Evolutionary conservation across 192 early-diverging fungal genomes (phyloP).

Genomic region (Chytriomyces sp.): DNA sequence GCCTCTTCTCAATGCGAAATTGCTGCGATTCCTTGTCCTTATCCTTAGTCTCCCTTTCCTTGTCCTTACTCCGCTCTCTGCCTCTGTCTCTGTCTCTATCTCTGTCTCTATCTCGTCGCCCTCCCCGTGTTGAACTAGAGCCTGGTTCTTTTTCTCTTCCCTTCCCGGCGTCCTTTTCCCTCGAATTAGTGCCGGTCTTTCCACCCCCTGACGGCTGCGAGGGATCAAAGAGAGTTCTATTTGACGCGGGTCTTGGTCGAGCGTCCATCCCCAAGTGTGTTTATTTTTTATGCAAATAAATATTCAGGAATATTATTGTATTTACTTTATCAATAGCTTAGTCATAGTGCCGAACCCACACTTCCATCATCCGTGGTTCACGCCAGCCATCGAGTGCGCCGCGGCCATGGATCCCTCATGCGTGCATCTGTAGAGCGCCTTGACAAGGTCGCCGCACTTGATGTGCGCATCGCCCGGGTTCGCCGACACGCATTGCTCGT

Average conservation of each 20-base stretch:
- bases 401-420: neutral
- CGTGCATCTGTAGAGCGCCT: constrained; percentile 44
- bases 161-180: no score
- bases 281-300: neutral
- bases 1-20: neutral
- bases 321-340: neutral
- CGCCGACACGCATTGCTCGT: constrained; percentile 13
- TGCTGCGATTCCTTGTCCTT: neutral
- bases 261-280: neutral
- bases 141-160: no score
- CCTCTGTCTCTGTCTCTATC: neutral
- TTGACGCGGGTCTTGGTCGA: neutral
- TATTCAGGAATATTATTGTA: neutral
- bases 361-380: neutral
- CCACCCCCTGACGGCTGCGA: neutral
- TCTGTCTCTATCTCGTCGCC: neutral
- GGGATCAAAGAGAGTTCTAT: neutral
- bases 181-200: no score
- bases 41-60: neutral
- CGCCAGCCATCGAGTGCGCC: neutral
- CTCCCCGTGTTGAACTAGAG: neutral
- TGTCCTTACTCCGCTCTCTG: neutral
- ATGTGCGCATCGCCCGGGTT: constrained; percentile 13
- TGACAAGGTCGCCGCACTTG: constrained; percentile 1
- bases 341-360: no score